Evolutionary conservation across 2,329 filamentous ascomycete species (phyloP).

Genomic region (Claviceps citrina): DNA sequence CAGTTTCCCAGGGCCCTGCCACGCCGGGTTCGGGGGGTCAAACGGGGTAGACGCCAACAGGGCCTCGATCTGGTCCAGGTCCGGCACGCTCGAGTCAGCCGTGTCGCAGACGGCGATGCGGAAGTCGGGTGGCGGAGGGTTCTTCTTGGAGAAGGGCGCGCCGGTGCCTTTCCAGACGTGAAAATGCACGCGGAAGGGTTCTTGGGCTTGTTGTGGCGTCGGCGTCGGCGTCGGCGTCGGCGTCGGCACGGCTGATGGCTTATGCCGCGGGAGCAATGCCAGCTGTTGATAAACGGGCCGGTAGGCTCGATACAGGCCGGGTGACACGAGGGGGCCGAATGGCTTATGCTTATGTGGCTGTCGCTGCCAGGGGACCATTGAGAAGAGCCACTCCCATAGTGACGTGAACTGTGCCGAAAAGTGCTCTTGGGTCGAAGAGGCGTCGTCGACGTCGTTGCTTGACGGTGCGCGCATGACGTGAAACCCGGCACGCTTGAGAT

Average conservation of each 20-base stretch:
- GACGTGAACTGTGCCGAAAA: conserved; percentile 9
- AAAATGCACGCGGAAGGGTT: conserved; percentile 59
- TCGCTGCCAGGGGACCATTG: conserved; percentile 23
- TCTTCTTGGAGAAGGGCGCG: conserved; percentile 60
- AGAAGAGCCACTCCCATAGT: conserved; percentile 40
- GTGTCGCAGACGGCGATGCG: conserved; percentile 70
- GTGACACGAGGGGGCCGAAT: conserved; percentile 43
- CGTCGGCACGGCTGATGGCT: conserved; percentile 26
- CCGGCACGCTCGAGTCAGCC: conserved; percentile 54
- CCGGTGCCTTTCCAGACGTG: conserved; percentile 59
- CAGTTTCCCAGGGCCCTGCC: conserved; percentile 32
- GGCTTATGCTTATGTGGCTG: conserved; percentile 18
- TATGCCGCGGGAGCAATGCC: conserved; percentile 56
- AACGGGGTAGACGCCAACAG: conserved; percentile 62
- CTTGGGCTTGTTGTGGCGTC: conserved; percentile 15
- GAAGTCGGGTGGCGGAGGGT: conserved; percentile 66
- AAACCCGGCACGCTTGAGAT: conserved; percentile 72
- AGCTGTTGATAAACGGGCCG: conserved; percentile 61
- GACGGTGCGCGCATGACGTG: conserved; percentile 58
- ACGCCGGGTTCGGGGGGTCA: conserved; percentile 35
- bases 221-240: conserved; percentile 13
- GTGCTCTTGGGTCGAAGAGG: neutral
- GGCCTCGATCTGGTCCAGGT: conserved; percentile 51
- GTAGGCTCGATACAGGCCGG: conserved; percentile 52
- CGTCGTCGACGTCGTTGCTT: conserved; percentile 9